These are phyloP conservation scores for Exophiala sp. DNA, from an alignment of 2,329 filamentous ascomycete genomes.

Conservation along the genomic window DNA sequence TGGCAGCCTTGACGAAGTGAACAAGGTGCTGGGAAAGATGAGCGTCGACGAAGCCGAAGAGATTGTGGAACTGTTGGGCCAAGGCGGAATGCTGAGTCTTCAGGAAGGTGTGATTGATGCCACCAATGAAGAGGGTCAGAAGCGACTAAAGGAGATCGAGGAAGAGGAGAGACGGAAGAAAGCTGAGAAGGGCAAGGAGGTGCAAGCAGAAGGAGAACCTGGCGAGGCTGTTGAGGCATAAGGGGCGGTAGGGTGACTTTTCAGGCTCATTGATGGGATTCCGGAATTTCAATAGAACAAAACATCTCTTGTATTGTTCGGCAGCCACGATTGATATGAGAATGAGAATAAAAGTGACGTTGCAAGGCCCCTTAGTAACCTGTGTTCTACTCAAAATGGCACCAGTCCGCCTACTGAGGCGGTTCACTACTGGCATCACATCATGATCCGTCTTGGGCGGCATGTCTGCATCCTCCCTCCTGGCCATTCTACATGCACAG, in stretches of 20 bases:
- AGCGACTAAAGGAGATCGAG: slow-evolving; percentile 70
- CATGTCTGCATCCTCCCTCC: neutral
- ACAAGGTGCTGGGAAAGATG: slow-evolving; percentile 83
- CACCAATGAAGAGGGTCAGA: slow-evolving; percentile 78
- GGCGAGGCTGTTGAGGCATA: slow-evolving; percentile 23
- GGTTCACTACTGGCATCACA: neutral
- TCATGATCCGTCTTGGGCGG: neutral
- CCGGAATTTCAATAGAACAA: neutral
- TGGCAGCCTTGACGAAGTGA: slow-evolving; percentile 84
- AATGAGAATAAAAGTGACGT: too few species aligned
- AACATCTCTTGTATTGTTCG: neutral
- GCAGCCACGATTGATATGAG: neutral
- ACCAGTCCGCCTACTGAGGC: too few species aligned
- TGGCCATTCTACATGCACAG: neutral
- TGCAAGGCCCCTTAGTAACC: too few species aligned
- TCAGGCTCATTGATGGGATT: neutral
- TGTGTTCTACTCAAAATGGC: too few species aligned
- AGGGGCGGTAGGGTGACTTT: neutral
- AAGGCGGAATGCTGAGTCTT: slow-evolving; percentile 82
- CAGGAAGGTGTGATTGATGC: slow-evolving; percentile 94
- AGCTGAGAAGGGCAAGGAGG: slow-evolving; percentile 14
- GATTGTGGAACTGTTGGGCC: slow-evolving; percentile 69
- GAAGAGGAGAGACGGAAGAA: slow-evolving; percentile 43
- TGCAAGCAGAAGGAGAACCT: slow-evolving; percentile 17
- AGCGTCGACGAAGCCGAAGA: slow-evolving; percentile 81